Evolutionary conservation across 202 grass and related monocot species (phyloP).

Genomic region (Panicum hallii): DNA sequence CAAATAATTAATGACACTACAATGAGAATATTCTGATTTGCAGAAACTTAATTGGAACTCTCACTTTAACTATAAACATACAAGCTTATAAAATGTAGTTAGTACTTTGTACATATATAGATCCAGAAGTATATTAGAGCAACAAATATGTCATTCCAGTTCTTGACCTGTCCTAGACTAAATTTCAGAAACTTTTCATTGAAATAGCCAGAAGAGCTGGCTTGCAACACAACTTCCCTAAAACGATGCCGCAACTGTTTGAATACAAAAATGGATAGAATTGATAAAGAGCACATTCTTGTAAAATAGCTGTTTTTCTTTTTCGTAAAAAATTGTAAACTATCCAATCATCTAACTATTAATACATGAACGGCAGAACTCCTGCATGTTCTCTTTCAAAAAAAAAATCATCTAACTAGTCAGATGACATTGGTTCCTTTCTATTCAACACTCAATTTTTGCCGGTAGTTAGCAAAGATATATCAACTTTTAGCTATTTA

Average conservation of each 20-base stretch:
- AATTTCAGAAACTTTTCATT: constrained; percentile 1
- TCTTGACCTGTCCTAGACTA: not conserved
- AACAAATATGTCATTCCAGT: not conserved
- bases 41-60: not conserved
- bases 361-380: no score
- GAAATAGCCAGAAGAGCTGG: not conserved
- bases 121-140: not conserved
- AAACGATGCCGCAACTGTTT: not conserved
- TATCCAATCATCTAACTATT: not conserved
- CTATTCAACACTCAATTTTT: constrained; percentile 3
- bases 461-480: not conserved
- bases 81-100: not conserved
- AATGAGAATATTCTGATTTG: not conserved
- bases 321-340: not conserved
- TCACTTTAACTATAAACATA: not conserved
- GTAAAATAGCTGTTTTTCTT: not conserved
- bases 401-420: not conserved
- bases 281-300: not conserved
- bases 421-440: constrained; percentile 11
- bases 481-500: not conserved
- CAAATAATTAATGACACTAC: not conserved
- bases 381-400: no score
- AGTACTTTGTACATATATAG: not conserved
- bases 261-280: not conserved
- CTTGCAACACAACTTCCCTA: constrained; percentile 13